Conservation (phyloP, 495 filamentous ascomycete species). For the Pyrenula massariospora region DNA sequence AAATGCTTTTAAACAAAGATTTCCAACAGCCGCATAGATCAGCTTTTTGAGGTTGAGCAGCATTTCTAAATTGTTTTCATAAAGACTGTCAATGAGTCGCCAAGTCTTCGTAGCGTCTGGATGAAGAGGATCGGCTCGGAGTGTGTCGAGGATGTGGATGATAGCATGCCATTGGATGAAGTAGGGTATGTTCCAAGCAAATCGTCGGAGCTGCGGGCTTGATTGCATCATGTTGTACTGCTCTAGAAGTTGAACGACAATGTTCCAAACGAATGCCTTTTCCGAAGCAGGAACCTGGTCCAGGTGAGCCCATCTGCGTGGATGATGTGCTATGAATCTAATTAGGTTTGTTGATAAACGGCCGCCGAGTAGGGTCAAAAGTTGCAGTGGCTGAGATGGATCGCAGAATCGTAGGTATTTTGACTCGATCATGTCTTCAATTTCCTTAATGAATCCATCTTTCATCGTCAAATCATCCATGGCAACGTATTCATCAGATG, state of each 20-base stretch:
- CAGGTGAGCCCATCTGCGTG: conserved; percentile 12
- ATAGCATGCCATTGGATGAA: conserved; percentile 15
- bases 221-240: conserved; percentile 17
- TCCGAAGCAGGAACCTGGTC: conserved; percentile 10
- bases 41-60: conserved; percentile 14
- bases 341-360: conserved; percentile 8
- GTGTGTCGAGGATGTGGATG: conserved; percentile 14
- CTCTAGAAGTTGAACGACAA: conserved; percentile 12
- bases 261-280: conserved; percentile 12
- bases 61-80: conserved; percentile 14
- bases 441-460: conserved; percentile 6
- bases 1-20: too few relatives aligned
- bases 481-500: conserved; percentile 5
- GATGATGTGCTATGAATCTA: conserved; percentile 14
- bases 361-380: conserved; percentile 11
- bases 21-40: too few relatives aligned
- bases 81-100: conserved; percentile 10
- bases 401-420: conserved; percentile 18
- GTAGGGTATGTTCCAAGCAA: conserved; percentile 14
- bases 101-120: conserved; percentile 15
- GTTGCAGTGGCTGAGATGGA: conserved; percentile 17
- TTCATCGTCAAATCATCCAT: conserved; percentile 6
- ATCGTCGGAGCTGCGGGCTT: conserved; percentile 12
- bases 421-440: conserved; percentile 14
- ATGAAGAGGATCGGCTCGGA: conserved; percentile 9